These are phyloP conservation scores for Herpetospermum pedunculosum DNA, from an alignment of 306 rosid genomes.

Conservation along the genomic window DNA sequence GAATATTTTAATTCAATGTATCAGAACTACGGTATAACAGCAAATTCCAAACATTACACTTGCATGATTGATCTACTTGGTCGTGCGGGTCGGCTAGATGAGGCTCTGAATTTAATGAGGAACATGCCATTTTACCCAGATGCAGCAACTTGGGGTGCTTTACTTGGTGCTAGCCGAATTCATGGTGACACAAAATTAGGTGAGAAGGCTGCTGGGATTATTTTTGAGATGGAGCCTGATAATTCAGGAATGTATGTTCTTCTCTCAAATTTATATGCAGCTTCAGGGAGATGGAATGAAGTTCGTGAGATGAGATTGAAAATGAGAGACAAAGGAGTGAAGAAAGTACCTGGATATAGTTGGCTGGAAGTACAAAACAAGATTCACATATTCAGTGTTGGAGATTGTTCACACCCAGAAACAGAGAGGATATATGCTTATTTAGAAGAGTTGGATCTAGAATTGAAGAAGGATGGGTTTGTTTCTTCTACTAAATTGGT, in stretches of 20 bases:
- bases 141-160: conserved; percentile 84
- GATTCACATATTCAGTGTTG: conserved; percentile 60
- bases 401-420: conserved; percentile 61
- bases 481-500: conserved; percentile 71
- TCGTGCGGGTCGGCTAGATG: conserved; percentile 66
- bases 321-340: conserved; percentile 65
- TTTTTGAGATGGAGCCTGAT: conserved; percentile 75
- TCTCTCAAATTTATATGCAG: conserved; percentile 80
- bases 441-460: conserved; percentile 58
- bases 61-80: conserved; percentile 86
- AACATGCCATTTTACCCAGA: conserved; percentile 66
- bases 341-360: conserved; percentile 72
- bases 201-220: conserved; percentile 69
- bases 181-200: conserved; percentile 64
- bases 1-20: conserved; percentile 56
- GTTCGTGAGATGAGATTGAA: conserved; percentile 58
- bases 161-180: conserved; percentile 74
- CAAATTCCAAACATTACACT: conserved; percentile 59
- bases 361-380: conserved; percentile 77
- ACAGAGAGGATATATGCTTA: conserved; percentile 52
- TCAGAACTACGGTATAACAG: conserved; percentile 38
- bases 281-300: conserved; percentile 81
- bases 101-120: conserved; percentile 57
- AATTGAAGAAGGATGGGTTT: conserved; percentile 66
- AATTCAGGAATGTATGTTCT: conserved; percentile 83